Conservation (phyloP, 306 rosid species). For the Cajanus cajan region DNA sequence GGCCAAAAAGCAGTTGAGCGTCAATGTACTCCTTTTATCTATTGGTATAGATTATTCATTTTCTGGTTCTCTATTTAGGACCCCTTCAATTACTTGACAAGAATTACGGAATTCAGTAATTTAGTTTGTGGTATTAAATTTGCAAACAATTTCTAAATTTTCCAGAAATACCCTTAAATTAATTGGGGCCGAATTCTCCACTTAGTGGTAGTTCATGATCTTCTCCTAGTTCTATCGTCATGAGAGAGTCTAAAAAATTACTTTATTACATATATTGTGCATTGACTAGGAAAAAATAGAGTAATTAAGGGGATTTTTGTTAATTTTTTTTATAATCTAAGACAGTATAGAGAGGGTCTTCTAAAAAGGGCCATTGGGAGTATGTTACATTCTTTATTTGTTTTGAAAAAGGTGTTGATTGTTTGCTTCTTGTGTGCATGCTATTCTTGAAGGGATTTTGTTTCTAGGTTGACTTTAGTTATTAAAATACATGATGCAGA, state of each 20-base stretch:
- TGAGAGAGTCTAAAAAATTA: background rate
- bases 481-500: background rate
- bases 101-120: background rate
- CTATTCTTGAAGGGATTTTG: constrained; percentile 3
- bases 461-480: constrained; percentile 8
- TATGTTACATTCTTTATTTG: background rate
- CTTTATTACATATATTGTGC: background rate
- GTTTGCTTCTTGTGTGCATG: background rate
- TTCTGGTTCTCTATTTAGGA: background rate
- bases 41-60: background rate
- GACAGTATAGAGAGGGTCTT: background rate
- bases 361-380: background rate
- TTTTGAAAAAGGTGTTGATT: background rate
- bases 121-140: background rate
- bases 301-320: background rate
- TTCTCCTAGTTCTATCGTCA: background rate
- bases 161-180: background rate
- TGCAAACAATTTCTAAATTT: background rate
- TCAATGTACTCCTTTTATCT: too few relatives aligned
- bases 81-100: background rate
- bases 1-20: too few relatives aligned
- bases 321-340: too few relatives aligned
- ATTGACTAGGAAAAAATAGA: background rate
- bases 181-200: background rate
- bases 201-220: background rate